These are phyloP conservation scores for Brettanomyces anomalus DNA, from an alignment of 805 yeast genomes.

Conservation along the genomic window DNA sequence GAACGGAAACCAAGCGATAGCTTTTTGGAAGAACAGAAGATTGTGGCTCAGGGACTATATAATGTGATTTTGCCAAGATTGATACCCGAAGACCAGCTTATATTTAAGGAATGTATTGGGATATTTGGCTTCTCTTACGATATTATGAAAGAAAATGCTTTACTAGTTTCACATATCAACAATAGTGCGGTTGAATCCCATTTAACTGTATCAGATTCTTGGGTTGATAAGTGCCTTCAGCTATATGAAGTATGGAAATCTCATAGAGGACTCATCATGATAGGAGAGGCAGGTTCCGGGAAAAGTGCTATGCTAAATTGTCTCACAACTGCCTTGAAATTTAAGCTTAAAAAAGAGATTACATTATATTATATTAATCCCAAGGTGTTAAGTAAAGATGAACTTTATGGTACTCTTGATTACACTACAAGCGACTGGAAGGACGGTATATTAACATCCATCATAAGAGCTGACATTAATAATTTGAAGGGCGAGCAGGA, in stretches of 20 bases:
- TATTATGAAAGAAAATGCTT: not conserved
- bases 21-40: conserved; percentile 7
- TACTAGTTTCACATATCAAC: not conserved
- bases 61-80: conserved; percentile 66
- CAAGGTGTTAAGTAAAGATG: conserved; percentile 59
- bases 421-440: conserved; percentile 81
- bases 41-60: conserved; percentile 44
- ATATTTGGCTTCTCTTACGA: conserved; percentile 19
- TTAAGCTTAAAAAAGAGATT: conserved; percentile 24
- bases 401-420: conserved; percentile 65
- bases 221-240: conserved; percentile 52
- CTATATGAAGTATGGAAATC: conserved; percentile 49
- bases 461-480: conserved; percentile 47
- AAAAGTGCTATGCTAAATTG: conserved; percentile 49
- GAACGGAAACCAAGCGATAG: not conserved
- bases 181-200: not conserved
- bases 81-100: conserved; percentile 37
- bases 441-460: conserved; percentile 73
- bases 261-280: conserved; percentile 74
- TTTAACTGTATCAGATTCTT: conserved; percentile 14
- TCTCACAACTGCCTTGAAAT: conserved; percentile 36
- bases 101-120: conserved; percentile 24
- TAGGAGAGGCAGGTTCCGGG: conserved; percentile 72
- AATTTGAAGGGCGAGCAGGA: conserved; percentile 51
- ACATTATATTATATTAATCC: conserved; percentile 53